Base-by-base conservation (phyloP, 2,329 filamentous ascomycete genomes). In the Fusarium mundagurra region DNA sequence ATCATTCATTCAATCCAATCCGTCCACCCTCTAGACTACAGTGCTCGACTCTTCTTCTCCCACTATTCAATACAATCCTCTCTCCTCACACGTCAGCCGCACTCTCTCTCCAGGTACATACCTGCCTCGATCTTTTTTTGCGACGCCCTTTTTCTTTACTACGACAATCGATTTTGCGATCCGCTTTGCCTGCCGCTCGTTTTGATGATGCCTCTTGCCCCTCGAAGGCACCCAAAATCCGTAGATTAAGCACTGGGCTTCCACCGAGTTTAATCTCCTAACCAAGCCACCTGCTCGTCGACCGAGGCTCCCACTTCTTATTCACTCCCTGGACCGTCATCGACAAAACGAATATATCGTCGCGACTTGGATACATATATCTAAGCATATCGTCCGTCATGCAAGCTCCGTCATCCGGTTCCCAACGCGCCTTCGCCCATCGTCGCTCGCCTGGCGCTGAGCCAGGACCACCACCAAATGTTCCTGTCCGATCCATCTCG, bases 391-490 rank as follows among this genome's bases (percentile, higher is more conserved):
- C 63, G 58, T 44, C 53, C 65, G 62, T 38, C 47, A 78, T 78
- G 76, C 76, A 78, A 60, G 66, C 73, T 67, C 73, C 72, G 44
- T 67, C 72, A 44, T 72, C 76, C 18, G 69, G 84, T 22, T 86
- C 89, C 64, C 87, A 89, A 82, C 85, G 89, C 79, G 78, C 77
- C 65, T 83, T 79, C 65, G 83, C 88, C 78, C 90, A 90, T 79
- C 88, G 91, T 75, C 88, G 90, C 77, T 92, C 90, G 58, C 90
- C 91, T n/a, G 89, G 86, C 70, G 88, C 86, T 41, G 91, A 92
- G 73, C 86, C 87, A 78, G 88, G 88, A 60, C 88, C 87, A 77
- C 87, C 90, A 58, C 85, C 88, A 64, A 88, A 85, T 81, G 84
- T 89, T 73, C 86, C 88, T 64, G 81, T 84, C 62, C 87, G 90